Evolutionary conservation across 1,284 basidiomycete genomes (phyloP).

Genomic region (Pseudozyma tsukubaensis): DNA sequence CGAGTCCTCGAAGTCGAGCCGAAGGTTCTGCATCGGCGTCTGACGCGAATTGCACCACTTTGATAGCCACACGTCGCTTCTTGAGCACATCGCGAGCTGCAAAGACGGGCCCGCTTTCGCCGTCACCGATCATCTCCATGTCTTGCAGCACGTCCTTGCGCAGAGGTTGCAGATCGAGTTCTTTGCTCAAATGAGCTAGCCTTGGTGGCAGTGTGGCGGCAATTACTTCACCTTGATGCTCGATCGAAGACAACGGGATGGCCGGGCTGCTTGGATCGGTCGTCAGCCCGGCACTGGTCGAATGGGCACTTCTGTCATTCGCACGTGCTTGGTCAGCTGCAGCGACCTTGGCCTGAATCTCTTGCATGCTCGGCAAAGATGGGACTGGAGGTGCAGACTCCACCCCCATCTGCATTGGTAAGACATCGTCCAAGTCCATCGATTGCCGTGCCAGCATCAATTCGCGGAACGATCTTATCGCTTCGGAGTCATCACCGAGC

Average conservation of each 20-base stretch:
- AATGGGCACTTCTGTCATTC: not conserved
- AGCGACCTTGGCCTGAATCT: slow-evolving; percentile 35
- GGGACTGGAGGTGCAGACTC: slow-evolving; percentile 54
- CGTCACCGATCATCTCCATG: slow-evolving; percentile 57
- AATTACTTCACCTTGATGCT: not conserved
- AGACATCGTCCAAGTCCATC: slow-evolving; percentile 58
- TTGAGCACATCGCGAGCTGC: slow-evolving; percentile 35
- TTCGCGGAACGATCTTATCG: slow-evolving; percentile 44
- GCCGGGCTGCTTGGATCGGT: no score
- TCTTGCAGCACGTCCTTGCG: slow-evolving; percentile 23
- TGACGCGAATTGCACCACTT: slow-evolving; percentile 38
- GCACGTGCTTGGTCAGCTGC: slow-evolving; percentile 28
- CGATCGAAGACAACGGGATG: no score
- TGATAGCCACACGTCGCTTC: slow-evolving; percentile 52
- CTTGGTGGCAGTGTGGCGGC: slow-evolving; percentile 21
- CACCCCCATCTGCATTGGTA: slow-evolving; percentile 41
- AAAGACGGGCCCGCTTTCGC: slow-evolving; percentile 58
- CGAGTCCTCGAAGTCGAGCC: slow-evolving; percentile 38
- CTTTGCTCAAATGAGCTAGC: slow-evolving; percentile 25
- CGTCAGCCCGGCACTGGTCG: no score
- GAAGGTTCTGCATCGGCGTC: slow-evolving; percentile 39
- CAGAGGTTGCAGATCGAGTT: slow-evolving; percentile 22
- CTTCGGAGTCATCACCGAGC: slow-evolving; percentile 48
- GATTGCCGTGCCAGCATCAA: slow-evolving; percentile 55
- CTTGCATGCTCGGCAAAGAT: slow-evolving; percentile 46